Conservation (phyloP, 371 early-diverging fungal genomes). For the Mortierella sp. region DNA sequence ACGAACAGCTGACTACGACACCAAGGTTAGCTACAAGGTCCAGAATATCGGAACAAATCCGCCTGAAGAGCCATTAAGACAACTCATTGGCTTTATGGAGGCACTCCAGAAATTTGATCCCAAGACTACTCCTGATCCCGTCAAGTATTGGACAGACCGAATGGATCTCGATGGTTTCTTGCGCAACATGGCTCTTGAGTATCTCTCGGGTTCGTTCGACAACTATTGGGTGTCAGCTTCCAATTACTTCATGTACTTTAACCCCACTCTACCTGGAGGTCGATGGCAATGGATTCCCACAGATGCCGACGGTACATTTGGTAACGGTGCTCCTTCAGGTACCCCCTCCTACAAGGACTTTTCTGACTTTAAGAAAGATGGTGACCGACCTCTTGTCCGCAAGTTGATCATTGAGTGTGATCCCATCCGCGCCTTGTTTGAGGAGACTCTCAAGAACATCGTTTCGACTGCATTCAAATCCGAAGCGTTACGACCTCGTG, state of each 20-base stretch:
- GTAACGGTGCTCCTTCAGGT: neutral
- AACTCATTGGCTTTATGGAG: conserved; percentile 33
- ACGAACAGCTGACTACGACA: conserved; percentile 25
- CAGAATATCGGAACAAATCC: conserved; percentile 18
- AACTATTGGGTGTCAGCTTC: neutral
- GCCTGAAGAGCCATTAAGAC: conserved; percentile 20
- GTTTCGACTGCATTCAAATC: conserved; percentile 61
- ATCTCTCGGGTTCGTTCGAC: conserved; percentile 50
- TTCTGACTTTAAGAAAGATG: neutral
- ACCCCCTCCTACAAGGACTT: neutral
- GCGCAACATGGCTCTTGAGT: conserved; percentile 52
- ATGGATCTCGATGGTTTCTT: conserved; percentile 14
- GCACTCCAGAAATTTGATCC: conserved; percentile 6
- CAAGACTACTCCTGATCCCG: neutral
- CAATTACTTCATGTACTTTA: neutral
- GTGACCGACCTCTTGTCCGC: neutral
- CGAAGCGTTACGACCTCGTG: conserved; percentile 44
- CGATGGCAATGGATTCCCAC: conserved; percentile 1
- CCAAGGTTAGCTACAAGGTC: conserved; percentile 29
- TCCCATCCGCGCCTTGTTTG: conserved; percentile 39
- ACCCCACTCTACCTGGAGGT: neutral
- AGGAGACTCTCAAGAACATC: conserved; percentile 56
- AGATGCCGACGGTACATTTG: neutral
- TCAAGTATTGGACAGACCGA: conserved; percentile 5
- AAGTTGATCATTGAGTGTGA: neutral